Base-by-base conservation (phyloP, 441 rosid genomes). In the Adansonia rubrostipa region DNA sequence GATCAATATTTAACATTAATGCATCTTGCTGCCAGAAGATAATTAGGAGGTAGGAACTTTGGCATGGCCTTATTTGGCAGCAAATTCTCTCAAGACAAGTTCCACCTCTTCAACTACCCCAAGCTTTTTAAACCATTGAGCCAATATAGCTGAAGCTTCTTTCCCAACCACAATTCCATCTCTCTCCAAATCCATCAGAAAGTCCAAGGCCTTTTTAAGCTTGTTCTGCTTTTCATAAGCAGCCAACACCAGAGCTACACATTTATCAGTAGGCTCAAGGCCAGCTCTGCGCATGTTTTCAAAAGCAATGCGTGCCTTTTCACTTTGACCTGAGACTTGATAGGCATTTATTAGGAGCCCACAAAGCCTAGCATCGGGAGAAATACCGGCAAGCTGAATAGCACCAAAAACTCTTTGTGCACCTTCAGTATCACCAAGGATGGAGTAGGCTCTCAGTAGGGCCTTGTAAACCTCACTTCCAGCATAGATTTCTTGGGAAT, bases 391-490 rank as follows among this genome's bases (percentile, higher is more conserved):
- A 42, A 88, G 73, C 73, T 93, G 99, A 85, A 90, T 86, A 44
- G 91, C 92, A 76, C 89, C 87, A 24, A 95, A 95, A 68, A 89
- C 87, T 77, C 97, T 87, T 78, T 95, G 95, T 78, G 99, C 95
- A 78, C 94, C 93, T 77, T 86, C 78, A 0, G 86, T 28, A 69
- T 93, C 79, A 17, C 96, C 99, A 19, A 51, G 36, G 89, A 88
- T 86, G 65, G 97, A 91, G 84, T 93, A 93, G 17, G 85, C 83
- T 86, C 97, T 90, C 79, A 95, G 75, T 86, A 95, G 75, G 19
- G 97, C 99, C 88, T 95, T 93, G 88, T 91, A 92, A 77, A 95
- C 92, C 86, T 95, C 99, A 61, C 89, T 88, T 28, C 99, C 95
- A 1, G 92, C 94, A 54, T 78, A 73, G 45, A 88, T 81, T 73